These are phyloP conservation scores for Phaeosphaeria sp. DNA, from an alignment of 2,329 filamentous ascomycete species.

Conservation along the genomic window DNA sequence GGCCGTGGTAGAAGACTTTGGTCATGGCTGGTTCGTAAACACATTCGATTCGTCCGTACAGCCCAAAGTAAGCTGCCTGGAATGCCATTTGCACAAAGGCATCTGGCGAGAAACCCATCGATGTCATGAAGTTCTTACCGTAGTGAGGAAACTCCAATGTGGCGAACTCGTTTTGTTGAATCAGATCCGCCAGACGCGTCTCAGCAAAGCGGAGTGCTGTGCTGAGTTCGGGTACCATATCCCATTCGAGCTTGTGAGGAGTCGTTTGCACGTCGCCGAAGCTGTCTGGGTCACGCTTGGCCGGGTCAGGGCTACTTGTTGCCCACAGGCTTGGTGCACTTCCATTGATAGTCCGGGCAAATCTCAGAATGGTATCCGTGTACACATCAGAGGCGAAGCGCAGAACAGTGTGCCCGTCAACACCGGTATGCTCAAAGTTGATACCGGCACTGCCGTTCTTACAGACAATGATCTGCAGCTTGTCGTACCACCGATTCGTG, in stretches of 20 bases:
- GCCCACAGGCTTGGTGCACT: slow-evolving; percentile 92
- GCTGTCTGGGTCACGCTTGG: slow-evolving; percentile 87
- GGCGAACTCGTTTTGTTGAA: slow-evolving; percentile 95
- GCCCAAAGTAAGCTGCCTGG: slow-evolving; percentile 95
- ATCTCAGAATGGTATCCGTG: slow-evolving; percentile 95
- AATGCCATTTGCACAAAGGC: slow-evolving; percentile 99
- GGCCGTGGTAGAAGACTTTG: slow-evolving; percentile 89
- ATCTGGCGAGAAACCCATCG: slow-evolving; percentile 95
- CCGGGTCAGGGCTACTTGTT: slow-evolving; percentile 86
- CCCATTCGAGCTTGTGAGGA: slow-evolving; percentile 96
- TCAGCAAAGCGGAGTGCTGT: slow-evolving; percentile 95
- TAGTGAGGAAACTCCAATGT: slow-evolving; percentile 89
- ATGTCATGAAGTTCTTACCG: slow-evolving; percentile 97
- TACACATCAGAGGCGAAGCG: slow-evolving; percentile 96
- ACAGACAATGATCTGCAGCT: slow-evolving; percentile 98
- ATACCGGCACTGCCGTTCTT: slow-evolving; percentile 98
- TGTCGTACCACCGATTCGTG: slow-evolving; percentile 99
- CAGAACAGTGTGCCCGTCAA: slow-evolving; percentile 95
- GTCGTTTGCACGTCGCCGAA: slow-evolving; percentile 94
- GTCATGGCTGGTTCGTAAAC: slow-evolving; percentile 99
- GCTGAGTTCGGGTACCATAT: slow-evolving; percentile 89
- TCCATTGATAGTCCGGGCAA: slow-evolving; percentile 93
- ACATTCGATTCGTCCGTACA: slow-evolving; percentile 92
- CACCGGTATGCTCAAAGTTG: slow-evolving; percentile 98
- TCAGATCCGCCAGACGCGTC: slow-evolving; percentile 89